Percentiles rank a stretch among this genome's conserved stretches.
phyloP scores from a whole-genome alignment of 306 rosid species.

The Cicer cuneatum region DNA sequence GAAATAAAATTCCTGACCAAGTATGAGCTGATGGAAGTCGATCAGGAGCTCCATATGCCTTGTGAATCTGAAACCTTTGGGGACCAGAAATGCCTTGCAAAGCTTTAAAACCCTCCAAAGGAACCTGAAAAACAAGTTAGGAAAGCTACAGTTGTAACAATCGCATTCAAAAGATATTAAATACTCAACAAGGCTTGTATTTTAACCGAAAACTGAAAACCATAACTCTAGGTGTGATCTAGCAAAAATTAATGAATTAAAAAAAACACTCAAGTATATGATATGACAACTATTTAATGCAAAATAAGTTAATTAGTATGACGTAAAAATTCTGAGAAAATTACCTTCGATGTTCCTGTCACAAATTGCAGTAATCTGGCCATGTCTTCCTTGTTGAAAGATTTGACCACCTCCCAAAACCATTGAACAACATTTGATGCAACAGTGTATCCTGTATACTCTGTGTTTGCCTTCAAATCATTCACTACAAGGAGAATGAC shows the following conservation, averaged over 20 bases:
- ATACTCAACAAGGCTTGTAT: not conserved
- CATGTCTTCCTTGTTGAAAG: conserved; percentile 97
- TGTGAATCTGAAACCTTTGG: conserved; percentile 98
- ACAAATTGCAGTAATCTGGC: conserved; percentile 98
- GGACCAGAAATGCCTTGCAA: conserved; percentile 99
- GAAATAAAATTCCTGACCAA: conserved; percentile 61
- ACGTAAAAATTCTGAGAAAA: not conserved
- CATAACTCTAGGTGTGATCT: not conserved
- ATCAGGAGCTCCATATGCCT: conserved; percentile 99
- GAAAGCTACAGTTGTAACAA: conserved; percentile 34
- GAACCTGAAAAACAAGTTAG: conserved; percentile 72
- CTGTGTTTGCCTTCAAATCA: conserved; percentile 86
- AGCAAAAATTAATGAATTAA: not conserved
- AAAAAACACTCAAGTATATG: not conserved
- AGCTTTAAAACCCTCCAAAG: conserved; percentile 96
- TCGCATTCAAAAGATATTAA: conserved; percentile 20
- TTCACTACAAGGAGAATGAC: conserved; percentile 73
- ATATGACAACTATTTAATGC: conserved; percentile 15
- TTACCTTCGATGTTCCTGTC: conserved; percentile 99
- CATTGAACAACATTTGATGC: conserved; percentile 92
- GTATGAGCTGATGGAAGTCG: conserved; percentile 98
- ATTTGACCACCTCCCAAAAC: conserved; percentile 97
- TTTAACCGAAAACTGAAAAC: not conserved
- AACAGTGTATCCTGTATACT: conserved; percentile 90
- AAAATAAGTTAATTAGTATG: not conserved